Conservation (phyloP, 208 protist species). For the Leishmania tropica region DNA sequence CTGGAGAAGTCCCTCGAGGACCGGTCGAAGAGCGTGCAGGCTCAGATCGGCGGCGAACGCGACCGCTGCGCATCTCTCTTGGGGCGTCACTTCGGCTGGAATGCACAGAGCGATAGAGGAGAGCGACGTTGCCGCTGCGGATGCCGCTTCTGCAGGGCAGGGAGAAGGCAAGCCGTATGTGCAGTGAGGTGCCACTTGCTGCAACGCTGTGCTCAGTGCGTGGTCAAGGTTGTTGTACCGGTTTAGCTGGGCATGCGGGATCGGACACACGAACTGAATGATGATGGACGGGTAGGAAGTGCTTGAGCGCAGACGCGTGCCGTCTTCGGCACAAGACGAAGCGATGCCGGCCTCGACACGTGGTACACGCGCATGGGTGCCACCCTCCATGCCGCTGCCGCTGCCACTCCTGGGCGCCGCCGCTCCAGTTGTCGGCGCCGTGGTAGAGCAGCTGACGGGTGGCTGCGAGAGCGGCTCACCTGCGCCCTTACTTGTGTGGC, state of each 20-base stretch:
- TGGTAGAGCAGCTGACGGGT: background rate
- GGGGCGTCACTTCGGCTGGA: background rate
- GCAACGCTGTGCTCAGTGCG: background rate
- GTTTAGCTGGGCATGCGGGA: background rate
- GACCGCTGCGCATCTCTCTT: background rate
- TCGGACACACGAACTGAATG: background rate
- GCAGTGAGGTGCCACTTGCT: background rate
- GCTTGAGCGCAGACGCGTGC: background rate
- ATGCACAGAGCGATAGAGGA: background rate
- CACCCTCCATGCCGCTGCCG: background rate
- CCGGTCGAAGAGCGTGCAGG: background rate
- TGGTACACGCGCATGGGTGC: background rate
- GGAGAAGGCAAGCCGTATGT: background rate
- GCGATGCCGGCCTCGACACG: background rate
- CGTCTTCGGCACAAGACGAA: background rate
- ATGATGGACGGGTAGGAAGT: background rate
- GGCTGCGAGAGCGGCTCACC: background rate
- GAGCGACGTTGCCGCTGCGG: background rate
- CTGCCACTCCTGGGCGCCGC: background rate
- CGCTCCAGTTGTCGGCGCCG: background rate
- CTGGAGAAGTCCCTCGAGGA: constrained; percentile 1
- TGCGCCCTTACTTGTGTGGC: background rate
- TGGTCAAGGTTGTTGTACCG: background rate
- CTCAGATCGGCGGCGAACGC: background rate
- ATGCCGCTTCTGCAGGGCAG: background rate